Base-by-base conservation (phyloP, 345 rosid genomes). In the Citrus australasica region DNA sequence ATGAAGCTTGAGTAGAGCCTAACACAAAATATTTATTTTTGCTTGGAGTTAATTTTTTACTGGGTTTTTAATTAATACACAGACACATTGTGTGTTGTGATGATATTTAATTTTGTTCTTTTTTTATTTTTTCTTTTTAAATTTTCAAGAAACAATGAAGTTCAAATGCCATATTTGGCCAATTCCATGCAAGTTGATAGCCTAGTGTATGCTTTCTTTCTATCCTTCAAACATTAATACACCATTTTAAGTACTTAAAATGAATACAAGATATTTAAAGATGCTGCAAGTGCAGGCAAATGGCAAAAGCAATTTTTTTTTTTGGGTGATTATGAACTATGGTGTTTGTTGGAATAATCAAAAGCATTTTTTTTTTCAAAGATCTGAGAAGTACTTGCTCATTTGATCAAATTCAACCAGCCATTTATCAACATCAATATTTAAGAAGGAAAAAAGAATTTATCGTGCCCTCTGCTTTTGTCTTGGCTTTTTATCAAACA, bases 121-220 rank as follows among this genome's bases (percentile, higher is more conserved):
- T 1, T 24, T 32, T 28, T 7, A 25, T 25, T 25, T 25, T 25
- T 10, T 59, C 8, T 56, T 9, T 65, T 25, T 25, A 25, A 25
- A 25, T 25, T 25, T 25, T 25, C 1, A 25, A 1, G 27, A 25
- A 25, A 25, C 27, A 25, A 25, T 25, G 27, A 83, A 69, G 79
- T 75, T 76, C 83, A 81, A 83, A 73, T 75, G 82, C 83, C 84
- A 24, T 79, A 78, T 68, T 51, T 77, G 69, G 87, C 82, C 13
- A 61, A 77, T 48, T 76, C 84, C 67, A 27, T 75, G 78, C 79
- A 75, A 77, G 51, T 80, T 79, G 89, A 90, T 76, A 74, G 51
- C 80, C 78, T 79, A 61, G 40, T 81, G 90, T 84, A 85, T 67
- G 83, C 55, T 42, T 51, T 16, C 14, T 42, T 42, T 42, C 48